Conservation (phyloP, 1,284 basidiomycete species). For the Athelia psychrophila region DNA sequence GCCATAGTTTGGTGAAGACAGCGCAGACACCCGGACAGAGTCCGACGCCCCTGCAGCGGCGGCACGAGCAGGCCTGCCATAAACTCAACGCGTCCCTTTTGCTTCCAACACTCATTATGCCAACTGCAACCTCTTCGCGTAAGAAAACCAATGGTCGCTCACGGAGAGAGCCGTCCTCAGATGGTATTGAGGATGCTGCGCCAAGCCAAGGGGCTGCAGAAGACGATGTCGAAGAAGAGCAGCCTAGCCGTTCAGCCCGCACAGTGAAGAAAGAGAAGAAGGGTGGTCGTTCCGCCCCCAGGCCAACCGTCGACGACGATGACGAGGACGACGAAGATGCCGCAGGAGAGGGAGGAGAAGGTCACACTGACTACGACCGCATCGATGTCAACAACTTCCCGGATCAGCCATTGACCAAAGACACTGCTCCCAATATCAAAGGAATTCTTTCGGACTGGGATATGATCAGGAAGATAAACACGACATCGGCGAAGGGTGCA, state of each 20-base stretch:
- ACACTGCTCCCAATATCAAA: conserved; percentile 46
- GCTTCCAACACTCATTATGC: conserved; percentile 31
- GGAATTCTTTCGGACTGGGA: conserved; percentile 63
- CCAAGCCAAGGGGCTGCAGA: conserved; percentile 29
- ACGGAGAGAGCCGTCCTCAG: conserved; percentile 44
- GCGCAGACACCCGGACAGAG: conserved; percentile 1
- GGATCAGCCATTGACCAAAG: conserved; percentile 58
- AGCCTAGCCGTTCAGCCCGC: conserved; percentile 22
- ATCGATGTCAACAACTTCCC: conserved; percentile 58
- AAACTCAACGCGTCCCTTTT: not conserved
- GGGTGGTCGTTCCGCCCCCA: conserved; percentile 31
- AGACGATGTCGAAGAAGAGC: conserved; percentile 37
- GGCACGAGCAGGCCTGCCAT: not conserved
- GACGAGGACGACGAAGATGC: conserved; percentile 28
- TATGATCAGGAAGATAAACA: conserved; percentile 43
- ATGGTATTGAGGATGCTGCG: conserved; percentile 56
- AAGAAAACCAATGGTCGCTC: conserved; percentile 29
- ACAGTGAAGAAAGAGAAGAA: conserved; percentile 39
- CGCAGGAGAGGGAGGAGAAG: no score
- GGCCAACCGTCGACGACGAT: conserved; percentile 15
- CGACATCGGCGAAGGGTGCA: conserved; percentile 39
- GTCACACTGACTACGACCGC: conserved; percentile 41
- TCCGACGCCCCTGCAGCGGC: not conserved
- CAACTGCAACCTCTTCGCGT: conserved; percentile 40
- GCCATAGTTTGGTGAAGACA: not conserved